Percentiles rank a stretch among this genome's conserved stretches.
Conservation (phyloP, 257 asterid species). For the Lycium ferocissimum region DNA sequence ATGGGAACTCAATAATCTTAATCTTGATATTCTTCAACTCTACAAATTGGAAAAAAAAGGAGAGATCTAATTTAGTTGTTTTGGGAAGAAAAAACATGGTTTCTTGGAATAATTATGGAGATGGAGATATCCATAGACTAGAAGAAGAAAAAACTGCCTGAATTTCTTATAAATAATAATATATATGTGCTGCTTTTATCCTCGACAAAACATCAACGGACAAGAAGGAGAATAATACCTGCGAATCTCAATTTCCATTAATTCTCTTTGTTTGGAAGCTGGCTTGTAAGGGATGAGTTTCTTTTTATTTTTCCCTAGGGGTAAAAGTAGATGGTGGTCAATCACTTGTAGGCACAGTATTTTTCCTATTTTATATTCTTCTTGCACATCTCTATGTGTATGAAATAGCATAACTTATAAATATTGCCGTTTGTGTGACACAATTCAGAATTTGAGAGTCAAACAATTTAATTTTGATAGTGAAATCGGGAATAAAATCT, state of each 20-base stretch:
- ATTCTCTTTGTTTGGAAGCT: constrained; percentile 77
- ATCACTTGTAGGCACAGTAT: constrained; percentile 48
- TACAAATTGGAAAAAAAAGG: background rate
- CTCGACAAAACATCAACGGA: constrained; percentile 44
- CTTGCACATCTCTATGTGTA: background rate
- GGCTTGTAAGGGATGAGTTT: constrained; percentile 58
- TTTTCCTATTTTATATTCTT: constrained; percentile 41
- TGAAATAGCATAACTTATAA: too few relatives aligned
- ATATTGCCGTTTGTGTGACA: too few relatives aligned
- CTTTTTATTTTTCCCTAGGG: constrained; percentile 33
- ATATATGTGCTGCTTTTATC: background rate
- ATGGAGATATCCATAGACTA: constrained; percentile 60
- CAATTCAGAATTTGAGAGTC: too few relatives aligned
- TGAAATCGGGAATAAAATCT: too few relatives aligned
- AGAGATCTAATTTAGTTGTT: constrained; percentile 2
- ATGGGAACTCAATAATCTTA: background rate
- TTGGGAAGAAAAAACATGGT: constrained; percentile 42
- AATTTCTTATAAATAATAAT: background rate
- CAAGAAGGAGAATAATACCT: constrained; percentile 49
- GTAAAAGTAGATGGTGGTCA: constrained; percentile 64
- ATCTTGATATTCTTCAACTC: background rate
- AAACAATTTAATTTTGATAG: too few relatives aligned
- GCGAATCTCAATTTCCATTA: constrained; percentile 75
- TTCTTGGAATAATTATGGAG: constrained; percentile 33
- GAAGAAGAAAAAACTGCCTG: constrained; percentile 20